Conservation (phyloP, 257 asterid species). For the Plantago ovata region DNA sequence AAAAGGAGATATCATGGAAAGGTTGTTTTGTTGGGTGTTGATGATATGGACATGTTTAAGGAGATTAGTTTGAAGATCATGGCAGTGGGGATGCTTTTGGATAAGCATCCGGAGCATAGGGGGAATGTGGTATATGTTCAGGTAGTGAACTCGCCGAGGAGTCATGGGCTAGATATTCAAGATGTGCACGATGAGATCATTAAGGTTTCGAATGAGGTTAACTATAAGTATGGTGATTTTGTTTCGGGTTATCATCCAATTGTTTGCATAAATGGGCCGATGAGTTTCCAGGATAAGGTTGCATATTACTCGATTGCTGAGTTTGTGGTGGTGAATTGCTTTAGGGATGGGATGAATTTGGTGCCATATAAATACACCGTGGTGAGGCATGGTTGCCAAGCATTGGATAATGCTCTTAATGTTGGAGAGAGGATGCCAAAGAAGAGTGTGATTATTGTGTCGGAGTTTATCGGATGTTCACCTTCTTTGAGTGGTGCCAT, state of each 20-base stretch:
- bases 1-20: conserved; percentile 41
- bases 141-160: conserved; percentile 80
- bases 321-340: conserved; percentile 50
- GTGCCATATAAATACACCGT: conserved; percentile 54
- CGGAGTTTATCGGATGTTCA: conserved; percentile 60
- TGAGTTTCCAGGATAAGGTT: conserved; percentile 40
- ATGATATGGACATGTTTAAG: conserved; percentile 83
- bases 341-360: conserved; percentile 61
- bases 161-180: conserved; percentile 76
- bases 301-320: conserved; percentile 45
- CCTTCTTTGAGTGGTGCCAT: conserved; percentile 62
- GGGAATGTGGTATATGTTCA: conserved; percentile 71
- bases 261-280: conserved; percentile 38
- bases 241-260: conserved; percentile 42
- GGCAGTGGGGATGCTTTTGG: conserved; percentile 71
- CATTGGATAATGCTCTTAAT: conserved; percentile 35
- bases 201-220: conserved; percentile 29
- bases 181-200: conserved; percentile 53
- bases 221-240: conserved; percentile 24
- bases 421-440: conserved; percentile 18
- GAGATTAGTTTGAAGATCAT: conserved; percentile 76
- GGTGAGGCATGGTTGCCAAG: conserved; percentile 41
- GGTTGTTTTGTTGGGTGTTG: conserved; percentile 73
- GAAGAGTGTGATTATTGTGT: conserved; percentile 47
- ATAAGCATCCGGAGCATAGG: conserved; percentile 50